phyloP scores from a whole-genome alignment of 2,329 filamentous ascomycete genomes.

The Drechslerella dactyloides region DNA sequence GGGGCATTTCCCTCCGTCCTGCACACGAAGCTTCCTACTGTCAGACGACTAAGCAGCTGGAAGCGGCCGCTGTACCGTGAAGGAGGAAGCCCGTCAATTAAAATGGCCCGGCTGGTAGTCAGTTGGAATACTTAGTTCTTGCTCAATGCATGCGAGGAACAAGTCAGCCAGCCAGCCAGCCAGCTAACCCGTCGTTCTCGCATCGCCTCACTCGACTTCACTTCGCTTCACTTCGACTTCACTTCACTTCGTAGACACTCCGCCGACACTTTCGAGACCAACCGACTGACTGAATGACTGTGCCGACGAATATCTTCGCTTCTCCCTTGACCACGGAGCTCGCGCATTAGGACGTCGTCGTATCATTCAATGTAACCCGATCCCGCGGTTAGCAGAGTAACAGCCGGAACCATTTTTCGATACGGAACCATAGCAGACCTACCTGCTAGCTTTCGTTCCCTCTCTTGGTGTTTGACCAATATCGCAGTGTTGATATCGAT shows the following conservation, averaged over 20 bases:
- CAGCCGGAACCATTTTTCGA: no score
- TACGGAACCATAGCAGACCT: no score
- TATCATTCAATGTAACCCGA: no score
- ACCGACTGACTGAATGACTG: neutral
- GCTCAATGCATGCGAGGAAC: neutral
- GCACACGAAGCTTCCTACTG: neutral
- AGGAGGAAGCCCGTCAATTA: no score
- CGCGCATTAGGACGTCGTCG: neutral
- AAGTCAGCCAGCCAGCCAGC: no score
- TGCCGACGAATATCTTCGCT: neutral
- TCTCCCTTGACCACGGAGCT: neutral
- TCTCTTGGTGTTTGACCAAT: slow-evolving; percentile 42
- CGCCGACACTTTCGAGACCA: neutral
- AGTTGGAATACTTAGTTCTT: no score
- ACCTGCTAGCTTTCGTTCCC: slow-evolving; percentile 3
- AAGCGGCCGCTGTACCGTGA: no score
- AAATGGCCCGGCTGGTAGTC: no score
- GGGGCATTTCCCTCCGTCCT: slow-evolving; percentile 1
- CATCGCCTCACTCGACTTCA: neutral
- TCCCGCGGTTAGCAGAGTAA: no score
- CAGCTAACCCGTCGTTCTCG: neutral
- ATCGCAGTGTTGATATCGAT: slow-evolving; percentile 42
- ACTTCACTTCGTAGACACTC: neutral
- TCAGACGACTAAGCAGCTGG: neutral
- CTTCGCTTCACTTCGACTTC: neutral